A percentile compares a stretch with the other conserved stretches of the same genome.
Conservation (phyloP, 2,329 filamentous ascomycete genomes). For the Fusarium nelsonii region DNA sequence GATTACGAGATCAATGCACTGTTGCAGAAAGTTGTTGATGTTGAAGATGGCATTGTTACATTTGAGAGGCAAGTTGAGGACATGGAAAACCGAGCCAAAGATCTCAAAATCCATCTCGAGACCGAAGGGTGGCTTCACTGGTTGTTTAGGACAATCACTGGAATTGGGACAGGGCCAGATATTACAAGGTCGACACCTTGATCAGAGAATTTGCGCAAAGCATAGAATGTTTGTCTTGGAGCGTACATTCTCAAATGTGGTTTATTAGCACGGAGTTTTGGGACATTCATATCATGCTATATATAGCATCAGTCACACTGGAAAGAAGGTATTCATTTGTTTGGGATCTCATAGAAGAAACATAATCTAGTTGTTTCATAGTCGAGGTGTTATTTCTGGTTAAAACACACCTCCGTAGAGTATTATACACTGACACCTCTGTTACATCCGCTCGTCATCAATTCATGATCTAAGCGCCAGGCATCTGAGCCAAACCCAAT, state of each 20-base stretch:
- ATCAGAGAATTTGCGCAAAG: conserved; percentile 10
- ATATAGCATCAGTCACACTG: conserved; percentile 15
- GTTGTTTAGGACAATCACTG: conserved; percentile 71
- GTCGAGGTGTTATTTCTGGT: conserved; percentile 37
- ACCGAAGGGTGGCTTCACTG: conserved; percentile 74
- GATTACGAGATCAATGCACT: conserved; percentile 91
- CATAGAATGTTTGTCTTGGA: conserved; percentile 13
- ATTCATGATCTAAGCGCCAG: conserved; percentile 36
- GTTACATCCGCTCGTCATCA: conserved; percentile 27
- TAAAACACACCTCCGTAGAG: conserved; percentile 41
- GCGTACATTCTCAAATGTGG: conserved; percentile 4
- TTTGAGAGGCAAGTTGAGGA: conserved; percentile 84
- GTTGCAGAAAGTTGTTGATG: conserved; percentile 84
- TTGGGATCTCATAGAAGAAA: conserved; percentile 22
- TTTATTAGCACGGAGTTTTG: conserved; percentile 36
- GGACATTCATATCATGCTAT: conserved; percentile 16
- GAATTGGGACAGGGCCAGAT: conserved; percentile 71
- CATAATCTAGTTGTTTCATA: conserved; percentile 29
- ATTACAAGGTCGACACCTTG: conserved; percentile 55
- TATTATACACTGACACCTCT: conserved; percentile 46
- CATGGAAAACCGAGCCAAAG: conserved; percentile 73
- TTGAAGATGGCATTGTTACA: conserved; percentile 83
- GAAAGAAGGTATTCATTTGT: conserved; percentile 18
- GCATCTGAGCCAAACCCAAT: conserved; percentile 36
- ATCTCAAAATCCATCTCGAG: conserved; percentile 72